A percentile compares a stretch with the other conserved stretches of the same genome.
phyloP scores from a whole-genome alignment of 805 yeast genomes.

The Yamadazyma endophytica region DNA sequence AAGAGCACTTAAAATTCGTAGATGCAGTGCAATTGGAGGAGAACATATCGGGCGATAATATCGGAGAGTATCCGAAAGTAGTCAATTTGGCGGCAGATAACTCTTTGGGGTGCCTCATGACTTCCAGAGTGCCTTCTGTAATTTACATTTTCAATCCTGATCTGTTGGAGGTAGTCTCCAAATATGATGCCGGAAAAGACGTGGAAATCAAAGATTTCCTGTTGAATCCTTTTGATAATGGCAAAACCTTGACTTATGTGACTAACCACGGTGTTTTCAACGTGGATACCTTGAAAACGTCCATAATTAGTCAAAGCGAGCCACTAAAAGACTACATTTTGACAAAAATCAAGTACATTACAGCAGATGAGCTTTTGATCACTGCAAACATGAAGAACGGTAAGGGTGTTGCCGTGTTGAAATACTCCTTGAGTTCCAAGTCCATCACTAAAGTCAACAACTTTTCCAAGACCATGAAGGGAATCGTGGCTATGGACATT shows the following conservation, averaged over 20 bases:
- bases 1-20: conserved; percentile 58
- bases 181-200: conserved; percentile 46
- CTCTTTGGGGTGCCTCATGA: conserved; percentile 62
- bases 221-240: conserved; percentile 55
- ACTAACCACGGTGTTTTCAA: no score
- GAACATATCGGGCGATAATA: conserved; percentile 25
- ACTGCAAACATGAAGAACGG: conserved; percentile 27
- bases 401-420: conserved; percentile 42
- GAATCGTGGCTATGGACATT: conserved; percentile 49
- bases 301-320: no score
- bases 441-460: conserved; percentile 39
- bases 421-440: conserved; percentile 40
- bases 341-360: conserved; percentile 41
- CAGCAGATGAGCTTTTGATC: conserved; percentile 26
- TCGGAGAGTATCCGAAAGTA: conserved; percentile 60
- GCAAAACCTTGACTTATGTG: conserved; percentile 59
- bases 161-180: conserved; percentile 49
- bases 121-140: conserved; percentile 61
- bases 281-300: no score
- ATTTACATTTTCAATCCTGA: conserved; percentile 58
- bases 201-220: conserved; percentile 58
- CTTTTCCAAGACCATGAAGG: conserved; percentile 47
- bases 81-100: conserved; percentile 56
- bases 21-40: conserved; percentile 58
- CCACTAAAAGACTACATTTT: conserved; percentile 25